These are phyloP conservation scores for Exophiala spinifera DNA, from an alignment of 2,329 filamentous ascomycete species.

Conservation along the genomic window DNA sequence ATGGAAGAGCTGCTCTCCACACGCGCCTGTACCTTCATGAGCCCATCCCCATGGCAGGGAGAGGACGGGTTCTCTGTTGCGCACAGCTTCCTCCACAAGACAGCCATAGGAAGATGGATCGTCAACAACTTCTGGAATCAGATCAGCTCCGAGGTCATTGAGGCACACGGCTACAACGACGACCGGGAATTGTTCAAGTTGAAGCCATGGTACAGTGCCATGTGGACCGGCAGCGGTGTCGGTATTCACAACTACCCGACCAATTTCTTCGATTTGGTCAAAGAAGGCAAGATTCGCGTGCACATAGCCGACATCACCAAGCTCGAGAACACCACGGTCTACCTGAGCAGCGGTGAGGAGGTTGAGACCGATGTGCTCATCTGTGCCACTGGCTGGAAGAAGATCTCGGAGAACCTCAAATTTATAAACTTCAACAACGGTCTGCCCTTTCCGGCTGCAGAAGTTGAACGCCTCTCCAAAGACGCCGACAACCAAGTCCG, in stretches of 20 bases:
- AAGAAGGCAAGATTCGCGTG: slow-evolving; percentile 52
- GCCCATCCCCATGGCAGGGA: background rate
- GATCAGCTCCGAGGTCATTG: too few relatives aligned
- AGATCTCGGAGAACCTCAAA: slow-evolving; percentile 40
- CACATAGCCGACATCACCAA: slow-evolving; percentile 50
- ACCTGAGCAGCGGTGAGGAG: slow-evolving; percentile 46
- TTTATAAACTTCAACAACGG: slow-evolving; percentile 43
- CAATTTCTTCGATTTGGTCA: slow-evolving; percentile 57
- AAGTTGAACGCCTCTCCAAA: slow-evolving; percentile 38
- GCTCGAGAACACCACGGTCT: slow-evolving; percentile 44
- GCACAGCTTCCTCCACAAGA: too few relatives aligned
- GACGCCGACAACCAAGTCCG: slow-evolving; percentile 52
- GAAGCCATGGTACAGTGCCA: slow-evolving; percentile 41
- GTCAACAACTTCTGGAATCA: too few relatives aligned
- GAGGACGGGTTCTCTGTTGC: too few relatives aligned
- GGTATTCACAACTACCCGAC: slow-evolving; percentile 53
- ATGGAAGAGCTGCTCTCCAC: slow-evolving; percentile 66
- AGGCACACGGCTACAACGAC: background rate
- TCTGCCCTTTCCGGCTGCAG: slow-evolving; percentile 39
- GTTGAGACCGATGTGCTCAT: slow-evolving; percentile 52
- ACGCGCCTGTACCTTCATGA: slow-evolving; percentile 58
- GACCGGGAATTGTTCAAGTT: background rate
- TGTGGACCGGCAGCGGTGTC: slow-evolving; percentile 55
- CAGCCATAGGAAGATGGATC: too few relatives aligned
- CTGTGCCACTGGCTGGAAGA: slow-evolving; percentile 56